A percentile compares a stretch with the other conserved stretches of the same genome.
Conservation (phyloP, 169 alveolate genomes). For the Plasmodium falciparum region DNA sequence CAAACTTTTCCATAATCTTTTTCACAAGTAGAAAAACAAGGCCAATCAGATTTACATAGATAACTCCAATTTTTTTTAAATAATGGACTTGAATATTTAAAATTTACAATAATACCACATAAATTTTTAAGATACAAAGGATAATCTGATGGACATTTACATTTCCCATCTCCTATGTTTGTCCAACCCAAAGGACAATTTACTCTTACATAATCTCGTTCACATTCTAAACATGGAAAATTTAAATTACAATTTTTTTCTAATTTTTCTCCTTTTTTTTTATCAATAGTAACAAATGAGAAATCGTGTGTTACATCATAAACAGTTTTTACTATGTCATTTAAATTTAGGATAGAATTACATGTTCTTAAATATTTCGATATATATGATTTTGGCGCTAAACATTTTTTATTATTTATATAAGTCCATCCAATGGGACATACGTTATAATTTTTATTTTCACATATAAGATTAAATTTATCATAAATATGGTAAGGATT, state of each 20-base stretch:
- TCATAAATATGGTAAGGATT: slow-evolving; percentile 4
- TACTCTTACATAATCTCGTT: slow-evolving; percentile 78
- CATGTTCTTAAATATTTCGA: slow-evolving; percentile 38
- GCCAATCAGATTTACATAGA: slow-evolving; percentile 80
- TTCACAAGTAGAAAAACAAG: slow-evolving; percentile 67
- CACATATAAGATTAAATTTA: slow-evolving; percentile 4
- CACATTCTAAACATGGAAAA: slow-evolving; percentile 68
- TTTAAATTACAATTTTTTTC: slow-evolving; percentile 15
- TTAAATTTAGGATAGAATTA: slow-evolving; percentile 61
- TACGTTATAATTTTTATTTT: slow-evolving; percentile 28
- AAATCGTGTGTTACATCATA: slow-evolving; percentile 73
- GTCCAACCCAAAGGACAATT: slow-evolving; percentile 86
- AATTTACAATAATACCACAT: slow-evolving; percentile 81
- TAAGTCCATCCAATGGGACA: slow-evolving; percentile 66
- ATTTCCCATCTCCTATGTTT: slow-evolving; percentile 53
- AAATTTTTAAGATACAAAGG: slow-evolving; percentile 48
- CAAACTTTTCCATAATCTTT: slow-evolving; percentile 43
- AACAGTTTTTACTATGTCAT: slow-evolving; percentile 25
- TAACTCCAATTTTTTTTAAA: slow-evolving; percentile 82
- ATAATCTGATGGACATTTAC: slow-evolving; percentile 75
- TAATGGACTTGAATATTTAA: slow-evolving; percentile 78
- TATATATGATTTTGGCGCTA: slow-evolving; percentile 37
- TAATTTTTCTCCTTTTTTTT: neutral
- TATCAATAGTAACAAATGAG: slow-evolving; percentile 52
- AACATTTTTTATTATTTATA: slow-evolving; percentile 19